Evolutionary conservation across 768 basidiomycete genomes (phyloP).

Genomic region (Agaricus sinodeliciosus): DNA sequence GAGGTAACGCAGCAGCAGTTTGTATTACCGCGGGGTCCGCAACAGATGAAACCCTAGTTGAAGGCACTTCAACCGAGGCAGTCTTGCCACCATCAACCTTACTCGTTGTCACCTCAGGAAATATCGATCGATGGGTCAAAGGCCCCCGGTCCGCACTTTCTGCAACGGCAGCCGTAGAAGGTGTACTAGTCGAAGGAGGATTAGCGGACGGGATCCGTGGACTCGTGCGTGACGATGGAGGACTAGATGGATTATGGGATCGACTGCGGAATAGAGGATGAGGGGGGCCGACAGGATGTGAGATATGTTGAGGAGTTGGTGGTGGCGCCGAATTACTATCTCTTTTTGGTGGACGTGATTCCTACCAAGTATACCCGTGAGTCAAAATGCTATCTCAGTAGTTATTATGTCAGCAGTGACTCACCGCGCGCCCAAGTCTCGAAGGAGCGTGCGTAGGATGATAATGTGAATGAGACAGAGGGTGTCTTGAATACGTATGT

Average conservation of each 20-base stretch:
- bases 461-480: conserved; percentile 17
- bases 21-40: background rate
- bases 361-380: background rate
- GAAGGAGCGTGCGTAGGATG: conserved; percentile 27
- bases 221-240: conserved; percentile 3
- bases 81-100: background rate
- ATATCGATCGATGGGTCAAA: background rate
- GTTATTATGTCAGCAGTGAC: conserved; percentile 12
- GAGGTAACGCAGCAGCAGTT: background rate
- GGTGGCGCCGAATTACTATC: background rate
- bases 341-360: conserved; percentile 8
- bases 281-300: background rate
- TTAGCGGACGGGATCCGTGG: conserved; percentile 1
- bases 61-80: background rate
- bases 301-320: background rate
- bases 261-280: conserved; percentile 6
- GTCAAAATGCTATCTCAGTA: background rate
- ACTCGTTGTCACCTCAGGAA: background rate
- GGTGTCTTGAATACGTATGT: conserved; percentile 21
- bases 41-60: background rate
- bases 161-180: background rate
- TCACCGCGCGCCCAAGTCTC: conserved; percentile 28
- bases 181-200: background rate
- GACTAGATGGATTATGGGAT: background rate
- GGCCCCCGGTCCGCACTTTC: conserved; percentile 6